Conservation (phyloP, 129 eudicot genomes). For the Chrysanthemum makinoi region DNA sequence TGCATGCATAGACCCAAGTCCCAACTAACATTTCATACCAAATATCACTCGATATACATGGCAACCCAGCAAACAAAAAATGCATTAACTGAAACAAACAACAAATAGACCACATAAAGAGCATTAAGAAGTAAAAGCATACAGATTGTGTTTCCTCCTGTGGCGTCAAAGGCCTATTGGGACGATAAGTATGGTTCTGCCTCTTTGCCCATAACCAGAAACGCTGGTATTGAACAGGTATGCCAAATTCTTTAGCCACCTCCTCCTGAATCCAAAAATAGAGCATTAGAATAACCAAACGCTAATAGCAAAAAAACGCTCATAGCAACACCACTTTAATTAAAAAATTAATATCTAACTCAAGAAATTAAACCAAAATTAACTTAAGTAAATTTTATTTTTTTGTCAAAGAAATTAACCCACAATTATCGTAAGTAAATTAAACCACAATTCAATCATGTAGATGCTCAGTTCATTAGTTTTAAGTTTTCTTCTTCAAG, state of each 20-base stretch:
- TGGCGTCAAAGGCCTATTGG: conserved; percentile 84
- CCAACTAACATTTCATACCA: background rate
- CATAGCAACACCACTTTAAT: too few species aligned
- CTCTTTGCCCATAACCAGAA: conserved; percentile 97
- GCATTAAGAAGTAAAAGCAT: conserved; percentile 19
- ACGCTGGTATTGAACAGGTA: conserved; percentile 85
- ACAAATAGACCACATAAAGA: too few species aligned
- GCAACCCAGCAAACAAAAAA: background rate
- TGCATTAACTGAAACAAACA: background rate
- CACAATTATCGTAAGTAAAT: too few species aligned
- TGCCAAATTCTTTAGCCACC: conserved; percentile 89
- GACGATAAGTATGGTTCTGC: conserved; percentile 92
- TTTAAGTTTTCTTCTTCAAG: background rate
- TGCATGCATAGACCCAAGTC: background rate
- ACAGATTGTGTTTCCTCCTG: conserved; percentile 85
- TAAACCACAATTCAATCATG: too few species aligned
- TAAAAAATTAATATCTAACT: background rate
- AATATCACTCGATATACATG: background rate
- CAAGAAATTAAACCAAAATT: background rate
- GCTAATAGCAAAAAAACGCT: too few species aligned
- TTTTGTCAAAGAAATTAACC: too few species aligned
- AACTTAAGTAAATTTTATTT: background rate
- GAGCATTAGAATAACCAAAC: background rate
- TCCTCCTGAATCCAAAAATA: conserved; percentile 67
- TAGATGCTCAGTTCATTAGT: background rate